A percentile compares a stretch with the other conserved stretches of the same genome.
These are phyloP conservation scores for Pestalotiopsis sp. DNA, from an alignment of 2,329 filamentous ascomycete genomes.

Conservation along the genomic window DNA sequence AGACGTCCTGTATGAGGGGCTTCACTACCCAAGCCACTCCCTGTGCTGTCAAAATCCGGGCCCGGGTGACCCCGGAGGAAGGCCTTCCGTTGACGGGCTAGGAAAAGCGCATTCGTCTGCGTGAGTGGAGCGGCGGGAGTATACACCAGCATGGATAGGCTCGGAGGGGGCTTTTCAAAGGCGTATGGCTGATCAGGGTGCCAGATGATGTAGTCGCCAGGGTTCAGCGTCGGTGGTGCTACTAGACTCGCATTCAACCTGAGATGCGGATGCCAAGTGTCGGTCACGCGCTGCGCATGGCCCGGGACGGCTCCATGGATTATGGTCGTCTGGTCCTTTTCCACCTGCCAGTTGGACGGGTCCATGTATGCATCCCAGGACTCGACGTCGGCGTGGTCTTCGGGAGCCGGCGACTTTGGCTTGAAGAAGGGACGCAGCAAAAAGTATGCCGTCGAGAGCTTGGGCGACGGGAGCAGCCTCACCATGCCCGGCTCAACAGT, in stretches of 20 bases:
- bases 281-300: constrained; percentile 59
- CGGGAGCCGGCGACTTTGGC: constrained; percentile 43
- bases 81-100: constrained; percentile 58
- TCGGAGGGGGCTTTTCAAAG: constrained; percentile 35
- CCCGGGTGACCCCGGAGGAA: constrained; percentile 56
- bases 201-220: constrained; percentile 61
- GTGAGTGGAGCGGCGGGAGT: constrained; percentile 57
- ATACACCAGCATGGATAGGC: constrained; percentile 54
- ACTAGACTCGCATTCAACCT: constrained; percentile 54
- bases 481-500: constrained; percentile 51
- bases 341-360: constrained; percentile 40
- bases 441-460: constrained; percentile 49
- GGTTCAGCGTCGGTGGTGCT: constrained; percentile 55
- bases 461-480: constrained; percentile 48
- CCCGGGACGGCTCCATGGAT: constrained; percentile 61
- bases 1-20: constrained; percentile 50
- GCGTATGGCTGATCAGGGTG: constrained; percentile 60
- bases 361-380: constrained; percentile 54
- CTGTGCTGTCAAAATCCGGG: constrained; percentile 58
- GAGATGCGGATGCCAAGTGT: constrained; percentile 59
- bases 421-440: constrained; percentile 55
- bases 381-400: constrained; percentile 23
- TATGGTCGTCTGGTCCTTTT: constrained; percentile 53
- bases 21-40: constrained; percentile 51
- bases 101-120: constrained; percentile 59